These are phyloP conservation scores for Pistacia integerrima DNA, from an alignment of 345 rosid species.

Conservation along the genomic window DNA sequence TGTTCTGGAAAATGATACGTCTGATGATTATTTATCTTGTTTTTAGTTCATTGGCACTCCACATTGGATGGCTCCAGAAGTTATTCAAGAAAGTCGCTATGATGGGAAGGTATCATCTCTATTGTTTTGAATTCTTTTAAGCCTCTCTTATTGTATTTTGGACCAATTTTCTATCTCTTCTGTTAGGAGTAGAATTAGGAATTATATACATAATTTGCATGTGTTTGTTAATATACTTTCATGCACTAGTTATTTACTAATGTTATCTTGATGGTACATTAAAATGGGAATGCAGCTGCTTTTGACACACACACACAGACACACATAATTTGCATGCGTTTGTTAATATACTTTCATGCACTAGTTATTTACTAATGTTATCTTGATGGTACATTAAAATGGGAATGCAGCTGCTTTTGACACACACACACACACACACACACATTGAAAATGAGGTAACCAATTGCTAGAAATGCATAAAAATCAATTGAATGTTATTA, in stretches of 20 bases:
- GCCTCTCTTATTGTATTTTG: slow-evolving; percentile 2
- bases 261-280: neutral
- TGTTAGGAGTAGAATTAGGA: neutral
- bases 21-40: slow-evolving; percentile 9
- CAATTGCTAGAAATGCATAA: neutral
- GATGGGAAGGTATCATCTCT: slow-evolving; percentile 86
- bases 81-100: slow-evolving; percentile 97
- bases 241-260: neutral
- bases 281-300: neutral
- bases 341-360: neutral
- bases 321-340: slow-evolving; percentile 3
- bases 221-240: neutral
- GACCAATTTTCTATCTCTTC: neutral
- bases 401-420: neutral
- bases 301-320: neutral
- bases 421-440: too few species aligned
- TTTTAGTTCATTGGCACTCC: slow-evolving; percentile 97
- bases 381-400: neutral
- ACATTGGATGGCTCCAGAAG: slow-evolving; percentile 99
- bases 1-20: neutral
- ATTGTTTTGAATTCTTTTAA: slow-evolving; percentile 21
- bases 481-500: neutral
- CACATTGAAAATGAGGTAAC: neutral
- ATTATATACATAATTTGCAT: slow-evolving; percentile 4
- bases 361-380: neutral